These are phyloP conservation scores for Cladorrhinum sp. DNA, from an alignment of 2,329 filamentous ascomycete genomes.

Conservation along the genomic window DNA sequence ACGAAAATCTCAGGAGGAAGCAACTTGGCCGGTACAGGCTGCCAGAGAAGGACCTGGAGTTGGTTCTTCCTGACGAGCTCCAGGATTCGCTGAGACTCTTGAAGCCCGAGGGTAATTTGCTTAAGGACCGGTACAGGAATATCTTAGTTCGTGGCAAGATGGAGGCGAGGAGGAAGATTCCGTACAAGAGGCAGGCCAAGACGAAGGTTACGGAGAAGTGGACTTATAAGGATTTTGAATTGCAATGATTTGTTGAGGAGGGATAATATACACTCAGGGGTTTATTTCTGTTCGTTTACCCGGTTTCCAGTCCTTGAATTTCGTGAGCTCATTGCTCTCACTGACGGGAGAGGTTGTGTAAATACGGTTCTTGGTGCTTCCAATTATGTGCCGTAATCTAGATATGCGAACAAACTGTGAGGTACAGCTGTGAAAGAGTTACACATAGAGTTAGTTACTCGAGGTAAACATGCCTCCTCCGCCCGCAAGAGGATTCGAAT, in stretches of 20 bases:
- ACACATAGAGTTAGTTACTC: too few relatives aligned
- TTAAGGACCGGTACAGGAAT: constrained; percentile 88
- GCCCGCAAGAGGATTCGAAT: too few relatives aligned
- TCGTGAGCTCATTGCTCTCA: too few relatives aligned
- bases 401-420: too few relatives aligned
- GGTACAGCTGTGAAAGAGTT: too few relatives aligned
- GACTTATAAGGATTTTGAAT: constrained; percentile 90
- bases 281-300: too few relatives aligned
- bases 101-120: constrained; percentile 92
- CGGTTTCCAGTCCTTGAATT: too few relatives aligned
- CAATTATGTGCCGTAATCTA: too few relatives aligned
- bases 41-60: constrained; percentile 75
- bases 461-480: too few relatives aligned
- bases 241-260: constrained; percentile 31
- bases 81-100: constrained; percentile 76
- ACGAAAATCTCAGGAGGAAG: constrained; percentile 64
- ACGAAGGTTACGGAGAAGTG: constrained; percentile 89
- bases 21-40: constrained; percentile 71
- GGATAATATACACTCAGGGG: not conserved
- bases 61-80: constrained; percentile 79
- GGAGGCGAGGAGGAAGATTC: constrained; percentile 74
- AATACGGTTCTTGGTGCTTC: too few relatives aligned
- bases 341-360: too few relatives aligned
- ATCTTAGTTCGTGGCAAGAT: constrained; percentile 86
- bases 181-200: constrained; percentile 79